Conservation (phyloP, 441 rosid genomes). For the Capsella rubella region DNA sequence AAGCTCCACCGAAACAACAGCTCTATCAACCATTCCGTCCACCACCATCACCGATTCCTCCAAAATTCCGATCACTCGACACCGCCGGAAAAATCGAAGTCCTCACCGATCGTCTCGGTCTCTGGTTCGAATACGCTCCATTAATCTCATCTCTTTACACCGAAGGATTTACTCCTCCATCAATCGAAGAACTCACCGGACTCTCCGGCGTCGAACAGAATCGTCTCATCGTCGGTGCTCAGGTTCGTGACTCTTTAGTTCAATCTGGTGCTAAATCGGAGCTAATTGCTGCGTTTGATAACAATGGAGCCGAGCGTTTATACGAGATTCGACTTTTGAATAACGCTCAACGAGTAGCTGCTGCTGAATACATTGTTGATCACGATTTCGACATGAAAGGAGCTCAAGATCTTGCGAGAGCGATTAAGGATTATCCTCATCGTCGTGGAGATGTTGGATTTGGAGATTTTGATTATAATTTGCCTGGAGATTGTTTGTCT, state of each 20-base stretch:
- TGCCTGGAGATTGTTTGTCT: constrained; percentile 82
- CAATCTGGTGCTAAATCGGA: constrained; percentile 65
- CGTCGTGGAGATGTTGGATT: constrained; percentile 67
- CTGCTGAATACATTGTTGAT: constrained; percentile 58
- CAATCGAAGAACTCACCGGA: constrained; percentile 79
- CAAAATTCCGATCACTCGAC: constrained; percentile 54
- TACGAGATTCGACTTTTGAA: constrained; percentile 81
- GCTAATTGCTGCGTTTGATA: constrained; percentile 61
- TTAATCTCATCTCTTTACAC: constrained; percentile 71
- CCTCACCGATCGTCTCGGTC: constrained; percentile 46
- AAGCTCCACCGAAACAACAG: constrained; percentile 38
- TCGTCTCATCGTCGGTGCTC: constrained; percentile 70
- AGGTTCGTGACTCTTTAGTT: constrained; percentile 72
- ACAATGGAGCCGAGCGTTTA: constrained; percentile 73
- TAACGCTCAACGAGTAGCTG: constrained; percentile 61
- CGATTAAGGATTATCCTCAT: constrained; percentile 84
- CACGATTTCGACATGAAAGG: constrained; percentile 55
- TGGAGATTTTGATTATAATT: constrained; percentile 62
- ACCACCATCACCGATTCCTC: constrained; percentile 51
- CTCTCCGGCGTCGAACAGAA: constrained; percentile 86
- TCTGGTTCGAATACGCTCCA: constrained; percentile 61
- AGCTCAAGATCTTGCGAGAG: constrained; percentile 76
- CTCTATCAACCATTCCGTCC: constrained; percentile 48
- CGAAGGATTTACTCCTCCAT: constrained; percentile 76
- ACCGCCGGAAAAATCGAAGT: constrained; percentile 57